Evolutionary conservation across 257 asterid genomes (phyloP).

Genomic region (Capsicum pubescens): DNA sequence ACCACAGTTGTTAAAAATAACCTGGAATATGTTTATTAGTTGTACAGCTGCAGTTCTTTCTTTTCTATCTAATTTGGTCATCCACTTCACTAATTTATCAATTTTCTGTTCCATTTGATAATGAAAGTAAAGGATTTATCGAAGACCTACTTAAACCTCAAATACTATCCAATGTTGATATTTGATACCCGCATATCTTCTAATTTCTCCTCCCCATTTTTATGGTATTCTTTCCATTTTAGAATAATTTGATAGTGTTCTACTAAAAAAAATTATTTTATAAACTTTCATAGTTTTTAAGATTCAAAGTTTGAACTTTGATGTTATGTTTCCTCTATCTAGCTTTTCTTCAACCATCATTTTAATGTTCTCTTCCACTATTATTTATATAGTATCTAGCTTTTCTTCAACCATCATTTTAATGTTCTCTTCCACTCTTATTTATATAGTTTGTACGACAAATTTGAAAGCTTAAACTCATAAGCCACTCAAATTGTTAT

Average conservation of each 20-base stretch:
- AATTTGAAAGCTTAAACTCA: slow-evolving; percentile 15
- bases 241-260: not conserved
- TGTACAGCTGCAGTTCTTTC: not conserved
- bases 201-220: not conserved
- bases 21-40: not conserved
- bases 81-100: not conserved
- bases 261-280: not conserved
- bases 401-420: not conserved
- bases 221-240: not conserved
- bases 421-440: not conserved
- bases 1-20: not conserved
- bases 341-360: not conserved
- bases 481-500: not conserved
- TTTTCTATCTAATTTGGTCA: not conserved
- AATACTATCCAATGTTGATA: not conserved
- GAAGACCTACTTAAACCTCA: not conserved
- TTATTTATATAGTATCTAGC: not conserved
- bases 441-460: not conserved
- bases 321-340: not conserved
- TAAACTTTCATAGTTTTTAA: not conserved
- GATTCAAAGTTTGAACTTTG: not conserved
- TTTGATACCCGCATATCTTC: not conserved
- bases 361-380: not conserved
- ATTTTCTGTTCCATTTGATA: not conserved
- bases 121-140: not conserved